Base-by-base conservation (phyloP, 163 green algal genomes). In the Chlorella variabilis region DNA sequence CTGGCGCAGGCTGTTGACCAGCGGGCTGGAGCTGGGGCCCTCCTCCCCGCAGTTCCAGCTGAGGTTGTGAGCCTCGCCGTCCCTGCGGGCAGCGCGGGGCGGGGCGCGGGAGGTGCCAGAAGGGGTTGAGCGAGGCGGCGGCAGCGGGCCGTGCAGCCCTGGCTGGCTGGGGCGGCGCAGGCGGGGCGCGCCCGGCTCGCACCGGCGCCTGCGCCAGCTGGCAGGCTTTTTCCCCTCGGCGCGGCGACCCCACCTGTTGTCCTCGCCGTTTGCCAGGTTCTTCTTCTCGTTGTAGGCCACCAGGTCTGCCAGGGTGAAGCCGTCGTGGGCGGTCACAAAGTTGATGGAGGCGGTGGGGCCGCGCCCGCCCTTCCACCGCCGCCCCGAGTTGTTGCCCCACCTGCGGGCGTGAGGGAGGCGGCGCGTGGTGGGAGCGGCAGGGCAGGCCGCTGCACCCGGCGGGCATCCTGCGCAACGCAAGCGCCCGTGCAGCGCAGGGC, bases 301-400 rank as follows among this genome's bases (percentile, higher is more conserved):
- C 23, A 99, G 83, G 88, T 99, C 97, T 4, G 90, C 88, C 59
- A 99, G 89, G 27, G 95, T 97, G 93, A 99, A 99, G 63, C 97
- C 97, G 85, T 99, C 97, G 83, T 99, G 97, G 9, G 96, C 96
- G 15, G 94, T 98, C 38, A 99, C 93, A 87, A 99, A 99, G 92
- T 99, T 99, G 88, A 99, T 85, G n/a, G 89, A 94, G 13, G 91
- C 88, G 61, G 87, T 90, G 71, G 95, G 94, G 23, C 85, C 84
- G 39, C 95, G 88, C 61, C 90, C 90, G 71, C 93, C 93, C 27
- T 87, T 82, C 95, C 95, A 98, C 67, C 87, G 83, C 38, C 89
- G 81, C 2, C 95, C 95, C 5, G 77, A 90, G 71, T 95, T 93
- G 83, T 90, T 94, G 34, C 80, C 92, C 94, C 94, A 97, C 94